These are phyloP conservation scores for Cladosporium austrohemisphaericum DNA, from an alignment of 2,329 filamentous ascomycete genomes.

Conservation along the genomic window DNA sequence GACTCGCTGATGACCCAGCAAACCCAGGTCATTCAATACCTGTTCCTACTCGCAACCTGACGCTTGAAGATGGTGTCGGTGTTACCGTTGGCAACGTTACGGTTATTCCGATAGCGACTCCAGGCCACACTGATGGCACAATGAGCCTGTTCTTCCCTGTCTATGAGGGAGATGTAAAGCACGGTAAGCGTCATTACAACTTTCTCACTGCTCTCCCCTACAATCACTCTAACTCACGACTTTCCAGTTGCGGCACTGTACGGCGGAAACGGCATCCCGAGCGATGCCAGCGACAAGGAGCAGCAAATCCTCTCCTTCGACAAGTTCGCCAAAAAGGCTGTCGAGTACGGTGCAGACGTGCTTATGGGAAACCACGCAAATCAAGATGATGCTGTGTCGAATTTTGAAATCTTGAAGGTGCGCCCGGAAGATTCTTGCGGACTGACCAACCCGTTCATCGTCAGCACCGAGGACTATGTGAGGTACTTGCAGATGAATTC, in stretches of 20 bases:
- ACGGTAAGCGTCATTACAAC: background rate
- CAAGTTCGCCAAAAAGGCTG: conserved; percentile 13
- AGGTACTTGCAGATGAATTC: conserved; percentile 17
- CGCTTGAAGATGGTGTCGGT: conserved; percentile 13
- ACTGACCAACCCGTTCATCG: conserved; percentile 17
- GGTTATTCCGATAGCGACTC: conserved; percentile 14
- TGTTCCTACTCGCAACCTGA: background rate
- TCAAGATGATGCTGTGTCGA: conserved; percentile 18
- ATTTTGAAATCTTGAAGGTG: conserved; percentile 18
- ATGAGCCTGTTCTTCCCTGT: conserved; percentile 18
- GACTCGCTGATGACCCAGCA: conserved; percentile 3
- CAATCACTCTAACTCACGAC: background rate
- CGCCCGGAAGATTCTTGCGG: conserved; percentile 7
- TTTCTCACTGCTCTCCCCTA: background rate
- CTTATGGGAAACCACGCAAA: conserved; percentile 20
- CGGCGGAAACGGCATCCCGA: conserved; percentile 16
- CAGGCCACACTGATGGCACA: conserved; percentile 19
- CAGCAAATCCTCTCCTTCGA: conserved; percentile 12
- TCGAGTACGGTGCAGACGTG: conserved; percentile 16
- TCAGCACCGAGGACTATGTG: conserved; percentile 16
- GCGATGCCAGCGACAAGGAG: conserved; percentile 3
- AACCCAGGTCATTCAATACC: conserved; percentile 2
- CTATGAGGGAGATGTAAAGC: conserved; percentile 12
- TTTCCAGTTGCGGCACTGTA: conserved; percentile 16
- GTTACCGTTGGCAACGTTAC: conserved; percentile 16